Percentiles rank a stretch among this genome's conserved stretches.
Conservation (phyloP, 164 flowering plant species). For the Litsea cubeba region DNA sequence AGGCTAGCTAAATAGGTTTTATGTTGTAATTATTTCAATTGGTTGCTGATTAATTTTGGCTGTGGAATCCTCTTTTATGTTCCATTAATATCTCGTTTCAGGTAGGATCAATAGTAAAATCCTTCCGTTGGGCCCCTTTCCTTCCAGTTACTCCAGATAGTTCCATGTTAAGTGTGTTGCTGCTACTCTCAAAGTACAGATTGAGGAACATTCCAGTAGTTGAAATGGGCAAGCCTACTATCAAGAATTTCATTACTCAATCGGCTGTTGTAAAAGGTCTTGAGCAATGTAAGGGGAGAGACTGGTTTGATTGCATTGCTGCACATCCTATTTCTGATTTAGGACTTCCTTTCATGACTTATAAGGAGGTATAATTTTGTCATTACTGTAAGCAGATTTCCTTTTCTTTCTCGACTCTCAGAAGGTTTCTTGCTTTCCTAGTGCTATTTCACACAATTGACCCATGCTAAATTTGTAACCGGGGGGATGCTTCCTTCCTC, state of each 20-base stretch:
- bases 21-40: too few species aligned
- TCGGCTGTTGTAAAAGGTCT: constrained; percentile 82
- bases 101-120: constrained; percentile 66
- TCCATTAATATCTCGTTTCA: constrained; percentile 21
- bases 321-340: constrained; percentile 55
- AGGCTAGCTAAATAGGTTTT: too few species aligned
- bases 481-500: too few species aligned
- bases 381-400: not conserved
- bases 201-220: constrained; percentile 83
- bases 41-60: too few species aligned
- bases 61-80: too few species aligned
- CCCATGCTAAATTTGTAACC: too few species aligned
- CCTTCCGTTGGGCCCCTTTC: constrained; percentile 83
- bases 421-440: not conserved
- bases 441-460: too few species aligned
- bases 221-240: constrained; percentile 52
- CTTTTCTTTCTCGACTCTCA: not conserved
- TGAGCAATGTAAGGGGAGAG: constrained; percentile 72
- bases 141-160: constrained; percentile 69
- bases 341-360: constrained; percentile 87
- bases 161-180: constrained; percentile 73
- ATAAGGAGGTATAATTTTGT: constrained; percentile 38
- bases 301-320: constrained; percentile 84
- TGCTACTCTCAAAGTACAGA: constrained; percentile 83
- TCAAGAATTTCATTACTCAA: constrained; percentile 85